These are phyloP conservation scores for Colletotrichum cuscutae DNA, from an alignment of 2,329 filamentous ascomycete genomes.

Conservation along the genomic window DNA sequence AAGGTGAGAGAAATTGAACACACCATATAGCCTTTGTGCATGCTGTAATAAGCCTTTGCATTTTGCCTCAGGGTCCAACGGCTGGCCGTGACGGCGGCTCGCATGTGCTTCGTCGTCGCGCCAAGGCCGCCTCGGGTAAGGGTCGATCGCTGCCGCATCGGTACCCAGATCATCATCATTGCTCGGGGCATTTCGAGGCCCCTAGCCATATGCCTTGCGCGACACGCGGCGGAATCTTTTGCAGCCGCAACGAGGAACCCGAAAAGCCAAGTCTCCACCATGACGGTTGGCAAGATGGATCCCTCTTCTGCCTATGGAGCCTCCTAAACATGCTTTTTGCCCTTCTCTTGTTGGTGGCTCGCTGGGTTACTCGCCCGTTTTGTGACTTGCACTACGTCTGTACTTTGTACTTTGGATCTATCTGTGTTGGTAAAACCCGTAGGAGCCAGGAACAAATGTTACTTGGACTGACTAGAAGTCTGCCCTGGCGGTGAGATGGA, in stretches of 20 bases:
- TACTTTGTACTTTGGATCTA: neutral
- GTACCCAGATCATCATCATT: conserved; percentile 19
- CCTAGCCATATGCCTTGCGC: conserved; percentile 4
- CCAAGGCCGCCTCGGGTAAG: conserved; percentile 21
- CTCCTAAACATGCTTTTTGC: neutral
- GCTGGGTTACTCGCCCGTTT: conserved; percentile 14
- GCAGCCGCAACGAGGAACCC: conserved; percentile 23
- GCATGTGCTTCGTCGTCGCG: conserved; percentile 24
- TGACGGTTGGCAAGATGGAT: conserved; percentile 24
- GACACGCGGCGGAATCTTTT: conserved; percentile 6
- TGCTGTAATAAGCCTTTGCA: neutral
- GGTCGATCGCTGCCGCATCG: conserved; percentile 31
- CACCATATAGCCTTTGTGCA: neutral
- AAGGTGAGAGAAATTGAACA: neutral
- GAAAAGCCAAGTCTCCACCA: conserved; percentile 21
- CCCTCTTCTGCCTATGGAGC: conserved; percentile 5
- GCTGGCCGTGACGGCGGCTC: conserved; percentile 25
- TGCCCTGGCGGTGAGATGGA: neutral
- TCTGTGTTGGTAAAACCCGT: neutral
- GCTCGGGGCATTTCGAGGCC: conserved; percentile 21
- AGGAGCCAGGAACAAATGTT: neutral
- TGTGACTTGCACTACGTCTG: neutral
- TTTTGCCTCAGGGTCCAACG: conserved; percentile 26
- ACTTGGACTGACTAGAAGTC: no score
- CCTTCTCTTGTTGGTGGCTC: conserved; percentile 8